Evolutionary conservation across 257 asterid species (phyloP), one percentile per base, ranked within the genome.

Genomic region (Solanum chilense): DNA sequence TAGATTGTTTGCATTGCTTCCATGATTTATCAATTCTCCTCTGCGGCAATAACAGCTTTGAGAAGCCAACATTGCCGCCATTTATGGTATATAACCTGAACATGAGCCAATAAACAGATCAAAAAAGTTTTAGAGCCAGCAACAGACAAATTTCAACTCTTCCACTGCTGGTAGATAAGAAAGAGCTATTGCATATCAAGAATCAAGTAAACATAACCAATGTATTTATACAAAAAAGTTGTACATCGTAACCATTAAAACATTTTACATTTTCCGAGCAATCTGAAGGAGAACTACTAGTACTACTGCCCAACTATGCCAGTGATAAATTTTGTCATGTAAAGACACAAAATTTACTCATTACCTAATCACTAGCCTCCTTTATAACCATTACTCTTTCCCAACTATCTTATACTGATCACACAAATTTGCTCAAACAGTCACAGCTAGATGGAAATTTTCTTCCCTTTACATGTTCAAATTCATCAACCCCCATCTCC

Each of bases 31-130:
- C 23, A 85, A 69, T 80, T 93, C 94, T 37, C 90, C 92, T 58
- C 85, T 66, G 90, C 90, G 92, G 92, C 96, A 94, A 91, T 89
- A 92, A 81, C 93, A 92, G 91, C 95, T 91, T 74, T 90, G 90
- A 12, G 96, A 94, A 90, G 98, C 97, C 88, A 95, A 91, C 84
- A 92, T 91, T 83, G 93, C 93, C 85, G 94, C 94, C 98, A 96
- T 94, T 87, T 56, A 39, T 78, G 86, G 58, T 64, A 41, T 56
- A 82, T 64, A 60, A 73, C 94, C 98, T 90, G 91, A 85, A 88
- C 41, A 87, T 41, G 33, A 86, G 47, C 29, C 37, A 87, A 70
- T 29, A 27, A 47, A 80, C 18, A 80, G 85, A 80, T 47, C 42
- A 29, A 49, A 47, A 15, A 18, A 5, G 66, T 47, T 18, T 10